phyloP scores from a whole-genome alignment of 2,329 filamentous ascomycete species.

The Apiospora rasikravindrae region DNA sequence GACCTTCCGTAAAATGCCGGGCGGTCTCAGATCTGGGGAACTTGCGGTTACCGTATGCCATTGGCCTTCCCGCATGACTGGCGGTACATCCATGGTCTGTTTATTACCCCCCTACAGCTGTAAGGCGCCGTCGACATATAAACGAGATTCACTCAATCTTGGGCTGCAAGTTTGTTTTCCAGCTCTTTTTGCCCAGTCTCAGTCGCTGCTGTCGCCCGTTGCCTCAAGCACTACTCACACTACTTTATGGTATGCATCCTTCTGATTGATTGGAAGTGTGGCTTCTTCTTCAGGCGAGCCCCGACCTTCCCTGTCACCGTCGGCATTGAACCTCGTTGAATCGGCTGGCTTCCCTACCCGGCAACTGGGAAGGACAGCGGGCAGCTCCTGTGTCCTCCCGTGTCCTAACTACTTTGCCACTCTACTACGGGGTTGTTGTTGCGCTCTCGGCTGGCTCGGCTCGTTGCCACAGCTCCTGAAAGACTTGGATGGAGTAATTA shows the following conservation, averaged over 20 bases:
- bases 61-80: background rate
- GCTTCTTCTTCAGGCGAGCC: background rate
- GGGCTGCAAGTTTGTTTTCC: background rate
- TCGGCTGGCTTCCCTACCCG: background rate
- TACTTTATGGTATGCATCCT: background rate
- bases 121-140: background rate
- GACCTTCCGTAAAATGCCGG: slow-evolving; percentile 6
- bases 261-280: background rate
- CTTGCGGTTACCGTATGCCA: background rate
- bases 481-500: background rate
- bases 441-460: background rate
- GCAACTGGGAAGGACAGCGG: background rate
- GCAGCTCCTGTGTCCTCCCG: background rate
- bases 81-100: no score
- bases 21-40: background rate
- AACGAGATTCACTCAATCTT: background rate
- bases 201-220: background rate
- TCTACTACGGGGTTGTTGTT: background rate
- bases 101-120: background rate
- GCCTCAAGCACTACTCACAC: background rate
- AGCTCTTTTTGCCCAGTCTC: background rate
- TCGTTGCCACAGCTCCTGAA: background rate
- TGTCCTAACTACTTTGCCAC: background rate
- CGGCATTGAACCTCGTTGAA: background rate
- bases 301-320: background rate